Conservation (phyloP, 23 red algal species). For the Gracilariopsis chorda region DNA sequence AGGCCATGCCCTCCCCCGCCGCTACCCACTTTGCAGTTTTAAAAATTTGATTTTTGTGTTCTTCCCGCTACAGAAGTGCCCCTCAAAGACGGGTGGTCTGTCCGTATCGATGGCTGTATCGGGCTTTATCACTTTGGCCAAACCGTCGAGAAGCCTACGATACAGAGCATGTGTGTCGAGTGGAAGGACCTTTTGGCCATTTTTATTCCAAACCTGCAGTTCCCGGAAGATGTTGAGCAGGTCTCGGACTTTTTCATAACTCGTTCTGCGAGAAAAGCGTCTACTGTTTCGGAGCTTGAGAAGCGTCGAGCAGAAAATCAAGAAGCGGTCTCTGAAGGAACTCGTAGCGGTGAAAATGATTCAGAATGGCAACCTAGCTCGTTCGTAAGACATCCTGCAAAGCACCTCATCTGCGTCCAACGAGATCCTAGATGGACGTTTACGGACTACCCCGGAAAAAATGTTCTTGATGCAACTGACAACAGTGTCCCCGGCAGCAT, state of each 20-base stretch:
- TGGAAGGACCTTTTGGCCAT: slow-evolving; percentile 40
- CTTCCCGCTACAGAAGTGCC: slow-evolving; percentile 66
- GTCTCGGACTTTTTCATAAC: slow-evolving; percentile 74
- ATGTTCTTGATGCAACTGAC: slow-evolving; percentile 27
- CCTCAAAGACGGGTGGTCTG: slow-evolving; percentile 41
- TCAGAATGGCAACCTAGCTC: slow-evolving; percentile 4
- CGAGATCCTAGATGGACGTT: slow-evolving; percentile 63
- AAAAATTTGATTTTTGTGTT: slow-evolving; percentile 52
- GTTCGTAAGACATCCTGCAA: slow-evolving; percentile 50
- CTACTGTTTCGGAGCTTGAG: slow-evolving; percentile 36
- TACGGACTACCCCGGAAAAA: slow-evolving; percentile 71
- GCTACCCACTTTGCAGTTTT: slow-evolving; percentile 59
- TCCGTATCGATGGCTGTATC: slow-evolving; percentile 16
- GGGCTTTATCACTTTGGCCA: slow-evolving; percentile 56
- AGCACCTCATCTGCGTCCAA: slow-evolving; percentile 46
- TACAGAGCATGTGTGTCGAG: slow-evolving; percentile 24
- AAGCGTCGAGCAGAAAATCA: not conserved
- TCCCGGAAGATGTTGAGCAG: slow-evolving; percentile 71
- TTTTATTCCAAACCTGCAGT: slow-evolving; percentile 65
- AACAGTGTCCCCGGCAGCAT: slow-evolving; percentile 64
- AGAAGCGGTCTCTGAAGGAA: no score
- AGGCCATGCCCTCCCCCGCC: slow-evolving; percentile 57
- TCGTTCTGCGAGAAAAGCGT: slow-evolving; percentile 19
- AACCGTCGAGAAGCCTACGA: slow-evolving; percentile 10
- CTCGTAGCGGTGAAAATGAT: no score